Evolutionary conservation across 768 basidiomycete species (phyloP).

Genomic region (Suillus subaureus): DNA sequence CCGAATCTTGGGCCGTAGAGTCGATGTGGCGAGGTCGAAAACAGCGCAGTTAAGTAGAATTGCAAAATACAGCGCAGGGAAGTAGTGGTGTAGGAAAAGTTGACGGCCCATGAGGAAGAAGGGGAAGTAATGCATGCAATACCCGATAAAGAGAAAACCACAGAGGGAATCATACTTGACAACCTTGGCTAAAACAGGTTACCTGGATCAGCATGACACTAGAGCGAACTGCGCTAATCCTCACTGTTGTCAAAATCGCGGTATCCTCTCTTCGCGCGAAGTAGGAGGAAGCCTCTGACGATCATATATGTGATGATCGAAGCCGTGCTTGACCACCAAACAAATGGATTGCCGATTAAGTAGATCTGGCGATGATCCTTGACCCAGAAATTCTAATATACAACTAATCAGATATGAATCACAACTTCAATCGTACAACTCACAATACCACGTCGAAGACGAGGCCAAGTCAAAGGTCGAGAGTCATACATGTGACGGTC

Average conservation of each 20-base stretch:
- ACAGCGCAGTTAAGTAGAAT: constrained; percentile 73
- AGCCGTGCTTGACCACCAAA: constrained; percentile 87
- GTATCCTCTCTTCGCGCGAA: constrained; percentile 90
- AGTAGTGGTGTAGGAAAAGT: constrained; percentile 97
- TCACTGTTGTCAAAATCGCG: constrained; percentile 90
- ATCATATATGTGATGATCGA: constrained; percentile 68
- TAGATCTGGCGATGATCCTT: constrained; percentile 96
- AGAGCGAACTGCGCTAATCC: constrained; percentile 26
- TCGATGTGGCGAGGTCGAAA: constrained; percentile 86
- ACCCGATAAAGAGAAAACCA: constrained; percentile 90
- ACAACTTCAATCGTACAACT: constrained; percentile 34
- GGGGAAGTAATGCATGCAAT: constrained; percentile 92
- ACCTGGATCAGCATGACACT: background rate
- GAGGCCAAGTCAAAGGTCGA: constrained; percentile 91
- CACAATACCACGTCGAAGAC: constrained; percentile 88
- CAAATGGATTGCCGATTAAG: constrained; percentile 89
- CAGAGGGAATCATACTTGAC: constrained; percentile 91
- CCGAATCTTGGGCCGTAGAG: constrained; percentile 72
- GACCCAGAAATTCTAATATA: constrained; percentile 91
- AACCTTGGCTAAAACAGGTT: constrained; percentile 63
- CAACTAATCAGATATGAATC: constrained; percentile 10
- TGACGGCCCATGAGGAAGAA: constrained; percentile 98
- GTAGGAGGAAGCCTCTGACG: constrained; percentile 77
- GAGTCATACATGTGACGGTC: constrained; percentile 96
- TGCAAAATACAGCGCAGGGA: constrained; percentile 95